Evolutionary conservation across 1,284 basidiomycete genomes (phyloP).

Genomic region (Fomes fomentarius): DNA sequence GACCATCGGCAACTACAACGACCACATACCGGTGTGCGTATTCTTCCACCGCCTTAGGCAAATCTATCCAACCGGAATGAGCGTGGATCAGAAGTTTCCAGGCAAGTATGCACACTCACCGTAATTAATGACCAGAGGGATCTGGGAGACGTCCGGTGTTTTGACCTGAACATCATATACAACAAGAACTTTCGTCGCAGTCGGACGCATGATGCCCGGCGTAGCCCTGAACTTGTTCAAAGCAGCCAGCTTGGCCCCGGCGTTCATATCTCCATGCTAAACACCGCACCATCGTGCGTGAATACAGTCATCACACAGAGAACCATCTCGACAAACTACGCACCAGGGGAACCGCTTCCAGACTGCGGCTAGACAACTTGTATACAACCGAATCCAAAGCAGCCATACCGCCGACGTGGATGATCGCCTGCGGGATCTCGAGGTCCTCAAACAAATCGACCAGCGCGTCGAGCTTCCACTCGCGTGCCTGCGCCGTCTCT

Average conservation of each 20-base stretch:
- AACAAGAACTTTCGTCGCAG: conserved; percentile 76
- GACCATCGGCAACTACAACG: neutral
- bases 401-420: conserved; percentile 88
- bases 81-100: neutral
- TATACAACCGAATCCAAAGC: conserved; percentile 87
- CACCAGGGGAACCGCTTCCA: conserved; percentile 85
- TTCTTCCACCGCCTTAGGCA: conserved; percentile 95
- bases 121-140: conserved; percentile 92
- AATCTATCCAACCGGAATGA: conserved; percentile 51
- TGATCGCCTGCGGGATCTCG: conserved; percentile 82
- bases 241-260: conserved; percentile 77
- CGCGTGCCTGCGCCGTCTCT: conserved; percentile 87
- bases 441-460: conserved; percentile 93
- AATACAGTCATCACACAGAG: too few species aligned
- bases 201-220: conserved; percentile 58
- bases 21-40: conserved; percentile 84
- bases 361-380: conserved; percentile 83
- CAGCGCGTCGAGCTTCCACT: conserved; percentile 97
- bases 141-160: conserved; percentile 84
- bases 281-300: conserved; percentile 6
- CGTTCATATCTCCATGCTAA: conserved; percentile 87
- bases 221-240: conserved; percentile 79
- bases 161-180: conserved; percentile 93
- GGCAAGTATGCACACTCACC: conserved; percentile 44
- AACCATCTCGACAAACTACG: conserved; percentile 33